Conservation (phyloP, 164 flowering plant genomes). For the Liquidambar formosana region DNA sequence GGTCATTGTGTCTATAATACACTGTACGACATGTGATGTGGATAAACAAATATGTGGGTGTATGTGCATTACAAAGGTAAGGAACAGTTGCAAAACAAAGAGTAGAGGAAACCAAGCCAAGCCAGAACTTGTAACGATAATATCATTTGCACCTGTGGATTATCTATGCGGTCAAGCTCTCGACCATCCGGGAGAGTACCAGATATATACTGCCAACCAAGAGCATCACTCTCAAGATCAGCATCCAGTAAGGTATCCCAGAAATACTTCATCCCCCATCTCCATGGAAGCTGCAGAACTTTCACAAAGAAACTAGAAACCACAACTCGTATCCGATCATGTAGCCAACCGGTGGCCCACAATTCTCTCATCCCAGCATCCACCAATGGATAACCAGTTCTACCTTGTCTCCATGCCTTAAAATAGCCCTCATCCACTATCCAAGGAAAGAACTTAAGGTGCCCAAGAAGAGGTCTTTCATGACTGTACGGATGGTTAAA, state of each 20-base stretch:
- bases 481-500: slow-evolving; percentile 94
- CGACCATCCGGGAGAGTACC: slow-evolving; percentile 97
- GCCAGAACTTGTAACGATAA: background rate
- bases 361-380: slow-evolving; percentile 99
- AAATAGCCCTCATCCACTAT: slow-evolving; percentile 73
- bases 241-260: slow-evolving; percentile 99
- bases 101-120: background rate
- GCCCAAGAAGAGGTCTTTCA: slow-evolving; percentile 92
- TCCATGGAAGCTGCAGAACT: slow-evolving; percentile 94
- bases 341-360: slow-evolving; percentile 99
- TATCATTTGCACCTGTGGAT: slow-evolving; percentile 67
- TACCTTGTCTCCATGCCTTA: slow-evolving; percentile 97
- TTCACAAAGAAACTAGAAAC: slow-evolving; percentile 97
- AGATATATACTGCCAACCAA: slow-evolving; percentile 97
- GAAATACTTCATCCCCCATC: slow-evolving; percentile 99
- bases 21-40: no score
- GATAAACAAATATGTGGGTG: background rate
- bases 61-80: background rate
- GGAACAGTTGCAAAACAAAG: background rate
- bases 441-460: slow-evolving; percentile 93
- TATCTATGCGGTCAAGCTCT: slow-evolving; percentile 86
- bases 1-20: background rate
- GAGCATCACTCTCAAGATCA: slow-evolving; percentile 96
- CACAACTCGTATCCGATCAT: slow-evolving; percentile 91
- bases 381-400: slow-evolving; percentile 95